Percentiles rank a stretch among this genome's conserved stretches.
phyloP scores from a whole-genome alignment of 352 stramenopile species.

The Globisporangium yorkense region DNA sequence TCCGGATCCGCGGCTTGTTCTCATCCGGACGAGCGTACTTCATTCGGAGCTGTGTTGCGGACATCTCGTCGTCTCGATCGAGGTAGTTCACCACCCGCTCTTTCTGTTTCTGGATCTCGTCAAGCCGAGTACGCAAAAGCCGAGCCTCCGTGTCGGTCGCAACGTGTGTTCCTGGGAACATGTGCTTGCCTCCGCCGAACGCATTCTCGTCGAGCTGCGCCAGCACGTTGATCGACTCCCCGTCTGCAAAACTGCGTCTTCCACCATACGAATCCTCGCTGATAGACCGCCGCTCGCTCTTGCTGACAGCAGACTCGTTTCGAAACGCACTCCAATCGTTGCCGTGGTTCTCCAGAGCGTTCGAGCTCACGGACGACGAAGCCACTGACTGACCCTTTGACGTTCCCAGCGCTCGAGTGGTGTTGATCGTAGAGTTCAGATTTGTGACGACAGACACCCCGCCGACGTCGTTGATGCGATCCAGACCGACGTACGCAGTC shows the following conservation, averaged over 20 bases:
- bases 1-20: conserved; percentile 48
- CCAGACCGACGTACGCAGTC: conserved; percentile 72
- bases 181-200: conserved; percentile 55
- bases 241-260: conserved; percentile 2
- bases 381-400: conserved; percentile 4
- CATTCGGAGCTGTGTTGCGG: conserved; percentile 40
- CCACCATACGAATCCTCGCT: conserved; percentile 12
- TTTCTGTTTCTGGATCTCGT: conserved; percentile 76
- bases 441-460: conserved; percentile 78
- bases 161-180: conserved; percentile 57
- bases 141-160: conserved; percentile 82
- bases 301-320: neutral
- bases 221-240: conserved; percentile 43
- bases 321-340: conserved; percentile 1
- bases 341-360: neutral
- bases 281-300: conserved; percentile 10
- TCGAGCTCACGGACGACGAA: neutral
- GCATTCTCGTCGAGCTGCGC: conserved; percentile 78
- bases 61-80: conserved; percentile 48
- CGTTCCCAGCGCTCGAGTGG: conserved; percentile 18
- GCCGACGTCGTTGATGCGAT: conserved; percentile 45
- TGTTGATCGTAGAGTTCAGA: conserved; percentile 27
- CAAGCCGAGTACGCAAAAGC: conserved; percentile 60
- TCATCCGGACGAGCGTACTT: conserved; percentile 38
- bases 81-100: conserved; percentile 42